Evolutionary conservation across 2,329 filamentous ascomycete species (phyloP).

Genomic region (Trichoderma aggressivum): DNA sequence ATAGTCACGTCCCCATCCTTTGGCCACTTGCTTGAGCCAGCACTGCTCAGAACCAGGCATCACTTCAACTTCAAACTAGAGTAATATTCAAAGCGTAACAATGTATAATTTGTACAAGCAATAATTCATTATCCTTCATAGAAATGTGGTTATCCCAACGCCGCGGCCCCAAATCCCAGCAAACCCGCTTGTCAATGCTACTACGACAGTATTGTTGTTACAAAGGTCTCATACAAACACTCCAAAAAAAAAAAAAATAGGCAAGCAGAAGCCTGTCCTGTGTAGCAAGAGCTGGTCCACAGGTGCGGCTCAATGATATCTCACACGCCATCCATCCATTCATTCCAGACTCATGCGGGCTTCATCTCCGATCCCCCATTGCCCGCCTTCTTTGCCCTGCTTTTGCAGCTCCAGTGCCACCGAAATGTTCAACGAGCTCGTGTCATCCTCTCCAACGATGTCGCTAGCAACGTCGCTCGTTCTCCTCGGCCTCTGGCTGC

Average conservation of each 20-base stretch:
- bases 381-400: conserved; percentile 51
- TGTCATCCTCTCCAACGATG: conserved; percentile 39
- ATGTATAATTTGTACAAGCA: background rate
- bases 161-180: background rate
- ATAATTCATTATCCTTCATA: background rate
- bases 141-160: background rate
- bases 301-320: background rate
- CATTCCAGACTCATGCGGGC: conserved; percentile 78
- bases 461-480: conserved; percentile 45
- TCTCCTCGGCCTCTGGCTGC: conserved; percentile 37
- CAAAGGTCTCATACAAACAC: background rate
- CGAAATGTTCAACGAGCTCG: conserved; percentile 40
- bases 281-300: background rate
- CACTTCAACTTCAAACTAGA: background rate
- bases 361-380: conserved; percentile 82
- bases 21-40: background rate
- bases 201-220: conserved; percentile 1
- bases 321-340: conserved; percentile 7
- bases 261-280: background rate
- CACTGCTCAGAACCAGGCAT: background rate
- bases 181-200: conserved; percentile 10
- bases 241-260: background rate
- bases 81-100: background rate
- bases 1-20: background rate
- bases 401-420: conserved; percentile 53